Conservation (phyloP, 768 basidiomycete species). For the Chalciporus sphaerocephalus region DNA sequence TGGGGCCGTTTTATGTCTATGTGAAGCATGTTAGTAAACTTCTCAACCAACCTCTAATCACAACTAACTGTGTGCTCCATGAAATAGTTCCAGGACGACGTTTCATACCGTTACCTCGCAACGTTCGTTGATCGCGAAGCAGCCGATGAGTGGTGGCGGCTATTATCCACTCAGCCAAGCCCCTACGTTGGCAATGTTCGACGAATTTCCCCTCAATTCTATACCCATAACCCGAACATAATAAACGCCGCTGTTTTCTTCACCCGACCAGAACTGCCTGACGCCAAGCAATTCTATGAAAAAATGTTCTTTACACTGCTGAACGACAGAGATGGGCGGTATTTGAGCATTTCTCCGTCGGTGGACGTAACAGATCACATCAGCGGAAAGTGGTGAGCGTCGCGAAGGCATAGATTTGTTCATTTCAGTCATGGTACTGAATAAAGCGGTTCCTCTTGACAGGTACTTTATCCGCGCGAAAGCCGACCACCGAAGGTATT, state of each 20-base stretch:
- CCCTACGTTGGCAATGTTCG: conserved; percentile 1
- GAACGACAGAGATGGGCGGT: neutral
- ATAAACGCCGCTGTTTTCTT: neutral
- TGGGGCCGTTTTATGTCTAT: conserved; percentile 3
- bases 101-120: conserved; percentile 10
- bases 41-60: neutral
- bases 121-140: conserved; percentile 20
- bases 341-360: neutral
- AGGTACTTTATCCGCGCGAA: conserved; percentile 1
- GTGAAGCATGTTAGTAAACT: neutral
- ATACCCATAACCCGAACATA: neutral
- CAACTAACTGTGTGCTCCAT: neutral
- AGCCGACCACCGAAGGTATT: neutral
- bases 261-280: neutral
- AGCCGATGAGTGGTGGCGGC: conserved; percentile 29
- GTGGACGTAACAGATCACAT: neutral
- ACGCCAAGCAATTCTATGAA: neutral
- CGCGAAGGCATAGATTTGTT: neutral
- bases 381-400: conserved; percentile 1
- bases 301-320: conserved; percentile 2
- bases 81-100: neutral
- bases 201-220: conserved; percentile 3
- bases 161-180: conserved; percentile 14
- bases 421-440: no score
- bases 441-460: neutral